Evolutionary conservation across 805 yeast species (phyloP), one percentile per base, ranked within the genome.

Genomic region (Spathaspora boniae): DNA sequence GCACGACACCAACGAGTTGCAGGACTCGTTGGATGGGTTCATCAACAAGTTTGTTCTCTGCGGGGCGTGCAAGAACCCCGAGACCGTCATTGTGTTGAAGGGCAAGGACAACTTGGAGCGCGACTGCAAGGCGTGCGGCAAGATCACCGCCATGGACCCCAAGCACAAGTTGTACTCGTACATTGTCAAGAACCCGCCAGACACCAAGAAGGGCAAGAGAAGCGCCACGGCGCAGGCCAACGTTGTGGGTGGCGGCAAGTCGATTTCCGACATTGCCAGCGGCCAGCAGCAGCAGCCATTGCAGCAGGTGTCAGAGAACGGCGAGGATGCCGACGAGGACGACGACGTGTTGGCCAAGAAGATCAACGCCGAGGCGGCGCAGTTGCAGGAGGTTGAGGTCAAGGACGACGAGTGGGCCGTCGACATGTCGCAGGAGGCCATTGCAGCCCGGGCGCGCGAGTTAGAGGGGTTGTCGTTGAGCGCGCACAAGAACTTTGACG

Each of bases 111-210:
- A 70, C 47, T 69, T 93, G 56, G 82, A 80, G 49, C 81, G 88
- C 65, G 97, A 93, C 63, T 93, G 98, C 74, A 93, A 93, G 62
- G 98, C 98, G 16, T 93, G 98, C 74, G 98, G 98, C 68, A 79
- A 82, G 60, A 76, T 91, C 58, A 78, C 95, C 16, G 72, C 71
- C 36, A 78, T 89, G 51, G 96, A 89, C 53, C 80, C 86, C 43
- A 76, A 93, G 59, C 93, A 84, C 60, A 89, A 86, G 68, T 72
- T 91, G 46, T 76, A 87, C n/a, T 71, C 94, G 3, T 91, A 76
- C 60, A 89, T 91, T 49, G 65, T 84, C 57, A 91, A 91, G 71
- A 88, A 91, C 64, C 96, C 96, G 27, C 88, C 88, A 39, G 76
- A 73, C 40, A 59, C 72, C 28, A 70, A 74, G 54, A 79, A 80